Conservation (phyloP, 2,329 filamentous ascomycete species). For the Chrysosporium queenslandicum region DNA sequence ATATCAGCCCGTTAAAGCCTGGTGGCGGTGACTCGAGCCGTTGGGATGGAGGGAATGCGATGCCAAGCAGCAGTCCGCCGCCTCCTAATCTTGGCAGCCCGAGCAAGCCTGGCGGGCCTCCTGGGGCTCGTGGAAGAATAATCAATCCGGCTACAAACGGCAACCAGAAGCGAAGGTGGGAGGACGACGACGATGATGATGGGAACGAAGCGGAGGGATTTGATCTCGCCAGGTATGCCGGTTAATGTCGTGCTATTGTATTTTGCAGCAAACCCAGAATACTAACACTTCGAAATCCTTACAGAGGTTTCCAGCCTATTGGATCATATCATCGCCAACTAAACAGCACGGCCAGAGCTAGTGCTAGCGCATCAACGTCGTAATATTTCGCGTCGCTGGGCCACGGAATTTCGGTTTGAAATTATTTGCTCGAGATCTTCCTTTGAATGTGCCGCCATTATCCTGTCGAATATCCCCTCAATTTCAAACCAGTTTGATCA, state of each 20-base stretch:
- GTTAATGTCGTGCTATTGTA: neutral
- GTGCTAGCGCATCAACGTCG: slow-evolving; percentile 17
- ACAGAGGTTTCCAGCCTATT: slow-evolving; percentile 42
- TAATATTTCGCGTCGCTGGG: slow-evolving; percentile 4
- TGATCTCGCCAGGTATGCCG: slow-evolving; percentile 38
- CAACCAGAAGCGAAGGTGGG: slow-evolving; percentile 3
- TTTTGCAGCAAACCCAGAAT: neutral
- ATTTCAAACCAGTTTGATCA: neutral
- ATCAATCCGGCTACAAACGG: slow-evolving; percentile 13
- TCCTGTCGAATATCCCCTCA: neutral
- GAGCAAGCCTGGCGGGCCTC: slow-evolving; percentile 30
- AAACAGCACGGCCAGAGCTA: slow-evolving; percentile 22
- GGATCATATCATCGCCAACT: slow-evolving; percentile 38
- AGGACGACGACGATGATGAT: slow-evolving; percentile 13
- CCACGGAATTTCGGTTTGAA: too few species aligned
- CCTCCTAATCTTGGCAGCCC: slow-evolving; percentile 39
- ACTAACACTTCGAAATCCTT: slow-evolving; percentile 16
- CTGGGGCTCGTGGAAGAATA: slow-evolving; percentile 16
- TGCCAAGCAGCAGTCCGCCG: slow-evolving; percentile 41
- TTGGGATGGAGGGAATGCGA: slow-evolving; percentile 15
- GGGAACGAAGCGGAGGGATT: slow-evolving; percentile 30
- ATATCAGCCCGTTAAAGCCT: slow-evolving; percentile 41
- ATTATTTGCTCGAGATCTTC: neutral
- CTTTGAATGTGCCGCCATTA: neutral
- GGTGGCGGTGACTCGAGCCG: slow-evolving; percentile 22